Evolutionary conservation across 441 rosid species (phyloP), one percentile per base, ranked within the genome.

Genomic region (Brassica hybrid): DNA sequence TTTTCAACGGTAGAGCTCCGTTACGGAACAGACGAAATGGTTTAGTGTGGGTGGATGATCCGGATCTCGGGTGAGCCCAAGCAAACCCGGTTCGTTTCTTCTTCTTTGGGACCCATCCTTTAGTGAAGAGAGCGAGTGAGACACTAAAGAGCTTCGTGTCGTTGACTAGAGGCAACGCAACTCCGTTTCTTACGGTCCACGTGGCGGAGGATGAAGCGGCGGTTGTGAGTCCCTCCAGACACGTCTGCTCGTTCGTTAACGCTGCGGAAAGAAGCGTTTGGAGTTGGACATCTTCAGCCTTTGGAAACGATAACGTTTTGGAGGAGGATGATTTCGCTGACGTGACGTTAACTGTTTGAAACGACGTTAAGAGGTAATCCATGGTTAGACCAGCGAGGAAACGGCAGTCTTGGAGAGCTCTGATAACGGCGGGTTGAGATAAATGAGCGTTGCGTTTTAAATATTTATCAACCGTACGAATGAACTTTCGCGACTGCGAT

Each of bases 361-460:
- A 79, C 14, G 93, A 75, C 62, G 67, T 84, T n/a, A 43, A 52
- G 30, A 93, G 80, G 77, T 85, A 90, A 19, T 88, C 96, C 34
- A 86, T 68, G 79, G 88, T 92, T 38, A 82, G 57, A 23, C 57
- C 76, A 19, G 96, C 91, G 1, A 94, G 88, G 2, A 71, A 69
- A 3, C 56, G 81, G 83, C 98, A 94, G 64, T 94, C 98, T 67
- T 90, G 85, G 2, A 94, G 85, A 9, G 98, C 98, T 2, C 94
- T 79, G 17, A 72, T 23, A 0, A 85, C 85, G 0, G 86, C n/a
- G 7, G 64, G 65, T 75, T 14, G 71, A 7, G 89, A 80, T 11
- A 83, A 56, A 17, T 88, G 58, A 30, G 89, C 82, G 30, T 65
- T 66, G 57, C 77, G 75, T 6, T 58, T 52, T 0, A 88, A 82